phyloP scores from a whole-genome alignment of 257 asterid species.

The Ligustrum vulgare region DNA sequence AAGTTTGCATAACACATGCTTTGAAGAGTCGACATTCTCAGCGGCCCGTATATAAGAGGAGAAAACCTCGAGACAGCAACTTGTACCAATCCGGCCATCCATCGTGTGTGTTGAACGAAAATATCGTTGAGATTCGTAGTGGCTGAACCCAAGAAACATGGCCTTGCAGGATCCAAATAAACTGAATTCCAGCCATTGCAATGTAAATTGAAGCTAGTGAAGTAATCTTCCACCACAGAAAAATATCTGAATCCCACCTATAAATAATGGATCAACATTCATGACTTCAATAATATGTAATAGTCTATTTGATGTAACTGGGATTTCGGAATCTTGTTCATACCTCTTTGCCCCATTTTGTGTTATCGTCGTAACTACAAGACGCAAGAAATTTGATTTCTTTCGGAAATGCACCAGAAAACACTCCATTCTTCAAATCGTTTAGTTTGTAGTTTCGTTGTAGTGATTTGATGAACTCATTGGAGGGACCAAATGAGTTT shows the following conservation, averaged over 20 bases:
- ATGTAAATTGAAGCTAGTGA: conserved; percentile 47
- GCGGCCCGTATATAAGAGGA: conserved; percentile 45
- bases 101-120: conserved; percentile 50
- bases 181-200: conserved; percentile 58
- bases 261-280: conserved; percentile 6
- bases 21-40: conserved; percentile 37
- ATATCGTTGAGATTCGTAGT: conserved; percentile 46
- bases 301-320: not conserved
- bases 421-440: conserved; percentile 23
- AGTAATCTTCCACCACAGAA: conserved; percentile 51
- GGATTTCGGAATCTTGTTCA: conserved; percentile 1
- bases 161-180: conserved; percentile 33
- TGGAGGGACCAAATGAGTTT: conserved; percentile 51
- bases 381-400: conserved; percentile 49
- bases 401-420: conserved; percentile 21
- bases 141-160: conserved; percentile 49
- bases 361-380: conserved; percentile 42
- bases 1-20: conserved; percentile 42
- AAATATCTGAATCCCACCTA: conserved; percentile 53
- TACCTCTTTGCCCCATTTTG: conserved; percentile 66
- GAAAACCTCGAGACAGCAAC: conserved; percentile 33
- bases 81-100: conserved; percentile 48
- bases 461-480: conserved; percentile 48
- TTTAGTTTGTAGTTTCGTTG: conserved; percentile 20
- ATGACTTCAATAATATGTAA: not conserved